A percentile compares a stretch with the other conserved stretches of the same genome.
Evolutionary conservation across 192 early-diverging fungal species (phyloP).

Genomic region (Coemansia sp.): DNA sequence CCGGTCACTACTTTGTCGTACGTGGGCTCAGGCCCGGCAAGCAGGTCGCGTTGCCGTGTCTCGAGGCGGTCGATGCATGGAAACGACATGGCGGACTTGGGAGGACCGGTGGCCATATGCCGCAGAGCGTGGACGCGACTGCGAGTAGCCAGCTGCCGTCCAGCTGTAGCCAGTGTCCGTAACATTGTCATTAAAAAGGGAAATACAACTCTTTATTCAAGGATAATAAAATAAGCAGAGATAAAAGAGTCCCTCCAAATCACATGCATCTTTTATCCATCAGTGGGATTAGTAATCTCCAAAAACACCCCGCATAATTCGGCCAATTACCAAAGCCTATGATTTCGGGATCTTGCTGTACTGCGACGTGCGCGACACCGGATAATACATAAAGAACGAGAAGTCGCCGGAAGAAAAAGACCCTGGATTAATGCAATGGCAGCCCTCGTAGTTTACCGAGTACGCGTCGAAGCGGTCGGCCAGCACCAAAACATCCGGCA

Average conservation of each 20-base stretch:
- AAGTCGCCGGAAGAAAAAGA: constrained; percentile 62
- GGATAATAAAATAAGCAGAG: background rate
- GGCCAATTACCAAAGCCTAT: too few relatives aligned
- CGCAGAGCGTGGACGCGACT: background rate
- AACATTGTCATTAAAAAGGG: background rate
- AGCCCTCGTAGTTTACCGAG: constrained; percentile 69
- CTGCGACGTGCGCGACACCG: constrained; percentile 56
- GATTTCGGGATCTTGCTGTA: constrained; percentile 45
- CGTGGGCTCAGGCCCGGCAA: constrained; percentile 76
- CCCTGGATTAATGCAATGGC: constrained; percentile 80
- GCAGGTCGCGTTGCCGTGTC: constrained; percentile 59
- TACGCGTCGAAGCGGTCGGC: constrained; percentile 88
- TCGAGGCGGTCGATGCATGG: constrained; percentile 73
- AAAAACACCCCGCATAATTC: too few relatives aligned
- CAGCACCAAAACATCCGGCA: constrained; percentile 80
- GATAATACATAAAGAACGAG: constrained; percentile 76
- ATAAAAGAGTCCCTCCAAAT: background rate
- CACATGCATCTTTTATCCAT: too few relatives aligned
- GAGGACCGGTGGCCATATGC: background rate
- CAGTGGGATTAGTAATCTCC: too few relatives aligned
- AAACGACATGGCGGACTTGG: constrained; percentile 53
- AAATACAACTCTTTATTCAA: too few relatives aligned
- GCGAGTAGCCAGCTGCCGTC: background rate
- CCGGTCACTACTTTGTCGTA: constrained; percentile 81
- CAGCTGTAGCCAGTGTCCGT: background rate